These are phyloP conservation scores for Arthroderma uncinatum DNA, from an alignment of 2,329 filamentous ascomycete genomes.

Conservation along the genomic window DNA sequence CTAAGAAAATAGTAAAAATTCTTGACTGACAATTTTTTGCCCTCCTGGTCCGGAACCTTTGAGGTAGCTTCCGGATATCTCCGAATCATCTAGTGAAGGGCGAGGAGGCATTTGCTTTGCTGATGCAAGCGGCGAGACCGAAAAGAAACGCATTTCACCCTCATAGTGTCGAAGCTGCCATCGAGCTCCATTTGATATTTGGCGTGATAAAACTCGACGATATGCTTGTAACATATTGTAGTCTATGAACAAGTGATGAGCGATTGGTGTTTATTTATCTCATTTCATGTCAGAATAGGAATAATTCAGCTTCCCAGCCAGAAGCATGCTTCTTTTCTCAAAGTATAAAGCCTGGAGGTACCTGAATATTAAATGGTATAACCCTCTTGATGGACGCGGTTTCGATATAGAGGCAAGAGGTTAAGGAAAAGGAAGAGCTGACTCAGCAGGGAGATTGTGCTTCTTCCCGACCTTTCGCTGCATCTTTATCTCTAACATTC, in stretches of 20 bases:
- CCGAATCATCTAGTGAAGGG: slow-evolving; percentile 60
- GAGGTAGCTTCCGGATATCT: slow-evolving; percentile 75
- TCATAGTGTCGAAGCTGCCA: not conserved
- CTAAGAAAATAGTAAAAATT: slow-evolving; percentile 2
- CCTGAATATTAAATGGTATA: not conserved
- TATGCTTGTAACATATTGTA: not conserved
- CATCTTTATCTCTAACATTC: not conserved
- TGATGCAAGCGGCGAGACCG: slow-evolving; percentile 15
- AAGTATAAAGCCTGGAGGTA: no score
- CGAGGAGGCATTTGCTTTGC: slow-evolving; percentile 63
- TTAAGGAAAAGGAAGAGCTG: not conserved
- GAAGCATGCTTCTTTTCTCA: no score
- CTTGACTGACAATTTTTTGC: slow-evolving; percentile 67
- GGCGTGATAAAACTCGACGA: not conserved
- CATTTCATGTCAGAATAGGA: no score
- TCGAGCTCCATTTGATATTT: not conserved
- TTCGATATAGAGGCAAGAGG: no score
- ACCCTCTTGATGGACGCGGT: no score
- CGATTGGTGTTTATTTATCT: not conserved
- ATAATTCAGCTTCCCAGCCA: no score
- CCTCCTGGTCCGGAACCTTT: slow-evolving; percentile 88
- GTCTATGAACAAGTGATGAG: not conserved
- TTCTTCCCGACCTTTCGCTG: not conserved
- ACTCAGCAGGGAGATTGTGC: not conserved
- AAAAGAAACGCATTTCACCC: slow-evolving; percentile 16